Conservation (phyloP, 2,329 filamentous ascomycete species). For the Claviceps sp. region DNA sequence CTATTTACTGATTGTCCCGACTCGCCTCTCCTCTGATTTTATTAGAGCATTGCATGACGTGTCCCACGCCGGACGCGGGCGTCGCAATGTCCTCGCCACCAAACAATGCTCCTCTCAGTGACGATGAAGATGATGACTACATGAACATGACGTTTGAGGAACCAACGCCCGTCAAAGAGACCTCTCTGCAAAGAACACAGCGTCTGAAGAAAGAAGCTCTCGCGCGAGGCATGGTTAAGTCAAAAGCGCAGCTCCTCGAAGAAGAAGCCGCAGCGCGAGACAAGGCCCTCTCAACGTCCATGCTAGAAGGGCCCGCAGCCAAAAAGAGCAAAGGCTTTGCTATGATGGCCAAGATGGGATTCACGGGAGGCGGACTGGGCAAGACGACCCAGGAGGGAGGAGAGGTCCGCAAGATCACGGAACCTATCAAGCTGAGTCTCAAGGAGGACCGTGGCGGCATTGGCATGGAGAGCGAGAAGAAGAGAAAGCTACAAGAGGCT, state of each 20-base stretch:
- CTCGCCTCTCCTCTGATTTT: background rate
- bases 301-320: constrained; percentile 44
- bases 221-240: constrained; percentile 53
- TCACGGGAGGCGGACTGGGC: constrained; percentile 66
- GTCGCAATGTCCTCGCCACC: background rate
- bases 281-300: constrained; percentile 58
- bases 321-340: constrained; percentile 73
- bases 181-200: constrained; percentile 40
- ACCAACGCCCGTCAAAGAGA: constrained; percentile 37
- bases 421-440: constrained; percentile 63
- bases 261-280: constrained; percentile 62
- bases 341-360: constrained; percentile 97
- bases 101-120: constrained; percentile 6
- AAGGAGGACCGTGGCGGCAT: constrained; percentile 76
- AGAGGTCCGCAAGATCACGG: constrained; percentile 27
- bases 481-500: constrained; percentile 58
- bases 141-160: constrained; percentile 90
- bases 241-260: constrained; percentile 70
- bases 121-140: constrained; percentile 64
- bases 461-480: constrained; percentile 70
- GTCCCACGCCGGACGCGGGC: background rate
- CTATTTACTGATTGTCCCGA: background rate
- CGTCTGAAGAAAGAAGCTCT: constrained; percentile 50
- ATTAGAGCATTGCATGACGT: background rate
- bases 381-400: constrained; percentile 33